phyloP scores from a whole-genome alignment of 2,329 filamentous ascomycete genomes.

The Truncatella angustata region DNA sequence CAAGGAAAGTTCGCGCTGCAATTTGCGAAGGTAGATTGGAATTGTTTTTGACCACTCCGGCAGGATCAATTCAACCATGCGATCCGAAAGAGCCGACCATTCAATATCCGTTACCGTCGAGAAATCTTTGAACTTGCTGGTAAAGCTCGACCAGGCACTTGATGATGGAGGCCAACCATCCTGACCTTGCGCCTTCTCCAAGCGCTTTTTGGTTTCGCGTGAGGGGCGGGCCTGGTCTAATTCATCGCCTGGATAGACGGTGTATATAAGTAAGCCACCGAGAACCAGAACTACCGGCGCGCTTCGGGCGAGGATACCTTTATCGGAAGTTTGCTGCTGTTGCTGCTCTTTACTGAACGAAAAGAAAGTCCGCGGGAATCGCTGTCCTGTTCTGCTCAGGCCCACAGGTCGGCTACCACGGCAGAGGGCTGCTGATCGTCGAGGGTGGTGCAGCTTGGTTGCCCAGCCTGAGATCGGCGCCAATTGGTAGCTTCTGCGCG shows the following conservation, averaged over 20 bases:
- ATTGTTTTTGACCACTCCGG: slow-evolving; percentile 80
- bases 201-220: slow-evolving; percentile 14
- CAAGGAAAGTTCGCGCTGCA: slow-evolving; percentile 86
- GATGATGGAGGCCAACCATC: slow-evolving; percentile 16
- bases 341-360: slow-evolving; percentile 17
- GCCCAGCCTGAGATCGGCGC: slow-evolving; percentile 12
- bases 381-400: neutral
- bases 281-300: slow-evolving; percentile 29
- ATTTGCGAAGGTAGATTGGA: slow-evolving; percentile 74
- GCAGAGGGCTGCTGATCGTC: slow-evolving; percentile 2
- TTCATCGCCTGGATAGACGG: slow-evolving; percentile 37
- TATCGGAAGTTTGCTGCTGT: slow-evolving; percentile 20
- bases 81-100: slow-evolving; percentile 54
- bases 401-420: neutral
- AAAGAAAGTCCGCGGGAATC: slow-evolving; percentile 25
- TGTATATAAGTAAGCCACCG: slow-evolving; percentile 35
- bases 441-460: slow-evolving; percentile 1
- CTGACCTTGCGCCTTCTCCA: slow-evolving; percentile 11
- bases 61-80: slow-evolving; percentile 68
- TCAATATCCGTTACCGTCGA: slow-evolving; percentile 53
- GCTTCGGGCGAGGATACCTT: slow-evolving; percentile 22
- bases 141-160: slow-evolving; percentile 48
- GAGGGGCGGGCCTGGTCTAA: slow-evolving; percentile 21
- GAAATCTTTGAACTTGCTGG: slow-evolving; percentile 49
- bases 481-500: neutral